These are phyloP conservation scores for Suillus subluteus DNA, from an alignment of 768 basidiomycete genomes.

Conservation along the genomic window DNA sequence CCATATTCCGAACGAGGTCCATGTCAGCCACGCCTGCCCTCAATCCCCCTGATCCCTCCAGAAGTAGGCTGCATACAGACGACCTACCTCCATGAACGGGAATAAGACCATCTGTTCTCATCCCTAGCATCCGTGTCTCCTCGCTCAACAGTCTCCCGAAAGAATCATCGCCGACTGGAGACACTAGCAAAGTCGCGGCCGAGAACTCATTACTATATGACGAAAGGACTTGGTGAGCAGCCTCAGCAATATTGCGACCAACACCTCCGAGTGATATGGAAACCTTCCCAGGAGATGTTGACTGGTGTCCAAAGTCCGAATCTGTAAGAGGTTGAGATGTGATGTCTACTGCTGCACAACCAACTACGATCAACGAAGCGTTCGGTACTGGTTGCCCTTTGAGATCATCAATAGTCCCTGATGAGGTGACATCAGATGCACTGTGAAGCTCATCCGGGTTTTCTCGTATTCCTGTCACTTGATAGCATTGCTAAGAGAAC, in stretches of 20 bases:
- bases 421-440: neutral
- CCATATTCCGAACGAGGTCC: slow-evolving; percentile 61
- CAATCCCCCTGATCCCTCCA: slow-evolving; percentile 72
- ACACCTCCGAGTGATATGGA: slow-evolving; percentile 84
- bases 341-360: slow-evolving; percentile 90
- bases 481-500: slow-evolving; percentile 12
- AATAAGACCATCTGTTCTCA: slow-evolving; percentile 84
- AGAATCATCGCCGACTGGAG: slow-evolving; percentile 75
- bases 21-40: slow-evolving; percentile 93
- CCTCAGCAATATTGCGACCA: slow-evolving; percentile 93
- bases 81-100: slow-evolving; percentile 48
- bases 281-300: slow-evolving; percentile 82
- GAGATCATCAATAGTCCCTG: neutral
- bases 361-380: slow-evolving; percentile 67
- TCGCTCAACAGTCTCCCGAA: slow-evolving; percentile 70
- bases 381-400: neutral
- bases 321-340: slow-evolving; percentile 55
- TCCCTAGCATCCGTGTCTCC: slow-evolving; percentile 63
- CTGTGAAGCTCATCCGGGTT: neutral
- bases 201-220: slow-evolving; percentile 28
- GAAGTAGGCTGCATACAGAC: slow-evolving; percentile 85
- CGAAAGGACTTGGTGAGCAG: slow-evolving; percentile 68
- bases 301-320: slow-evolving; percentile 47
- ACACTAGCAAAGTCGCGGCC: slow-evolving; percentile 60
- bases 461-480: slow-evolving; percentile 9